phyloP scores from a whole-genome alignment of 164 flowering plant species.

The Stephania cephalantha region DNA sequence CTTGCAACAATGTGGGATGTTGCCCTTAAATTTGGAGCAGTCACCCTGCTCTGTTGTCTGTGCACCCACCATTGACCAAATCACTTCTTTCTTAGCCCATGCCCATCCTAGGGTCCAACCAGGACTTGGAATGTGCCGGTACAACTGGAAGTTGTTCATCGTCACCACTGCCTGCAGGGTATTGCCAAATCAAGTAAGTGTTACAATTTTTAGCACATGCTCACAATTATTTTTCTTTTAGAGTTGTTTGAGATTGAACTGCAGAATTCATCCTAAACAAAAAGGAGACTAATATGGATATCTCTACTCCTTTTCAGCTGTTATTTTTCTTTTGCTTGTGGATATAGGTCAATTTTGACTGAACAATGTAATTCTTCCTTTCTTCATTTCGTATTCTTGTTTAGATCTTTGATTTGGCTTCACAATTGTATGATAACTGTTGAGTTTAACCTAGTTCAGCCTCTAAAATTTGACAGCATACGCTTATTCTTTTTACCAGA shows the following conservation, averaged over 20 bases:
- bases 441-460: no score
- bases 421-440: no score
- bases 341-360: no score
- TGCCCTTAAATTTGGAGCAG: constrained; percentile 56
- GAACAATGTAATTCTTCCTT: no score
- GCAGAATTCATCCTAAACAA: not conserved
- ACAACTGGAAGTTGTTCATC: constrained; percentile 61
- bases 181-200: not conserved
- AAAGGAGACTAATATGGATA: no score
- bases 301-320: no score
- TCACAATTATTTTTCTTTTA: not conserved
- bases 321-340: no score
- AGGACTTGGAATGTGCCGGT: constrained; percentile 52
- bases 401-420: no score
- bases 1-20: constrained; percentile 58
- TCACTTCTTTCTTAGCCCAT: constrained; percentile 66
- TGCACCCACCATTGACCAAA: constrained; percentile 61
- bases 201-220: not conserved
- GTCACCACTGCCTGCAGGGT: constrained; percentile 49
- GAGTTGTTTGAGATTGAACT: not conserved
- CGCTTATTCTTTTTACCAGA: no score
- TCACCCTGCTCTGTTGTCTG: constrained; percentile 68
- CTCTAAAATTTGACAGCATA: no score
- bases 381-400: no score
- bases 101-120: constrained; percentile 61